Evolutionary conservation across 2,329 filamentous ascomycete species (phyloP), one percentile per base, ranked within the genome.

Genomic region (Ophiocordyceps camponoti-floridani): DNA sequence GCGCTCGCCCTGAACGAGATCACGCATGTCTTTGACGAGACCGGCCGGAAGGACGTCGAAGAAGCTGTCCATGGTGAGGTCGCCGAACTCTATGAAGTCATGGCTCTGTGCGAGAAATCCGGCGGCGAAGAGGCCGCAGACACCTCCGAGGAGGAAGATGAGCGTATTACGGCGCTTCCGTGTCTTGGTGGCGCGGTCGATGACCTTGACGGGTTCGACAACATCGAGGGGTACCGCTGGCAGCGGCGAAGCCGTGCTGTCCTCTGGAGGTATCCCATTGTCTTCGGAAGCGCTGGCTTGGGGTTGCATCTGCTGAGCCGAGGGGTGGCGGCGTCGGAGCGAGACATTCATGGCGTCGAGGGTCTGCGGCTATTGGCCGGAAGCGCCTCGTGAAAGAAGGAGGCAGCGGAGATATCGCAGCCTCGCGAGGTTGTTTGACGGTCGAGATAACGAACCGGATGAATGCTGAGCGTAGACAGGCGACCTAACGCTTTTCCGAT

Each of bases 91-190:
- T 50, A 95, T 88, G 49, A 96, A 72, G 56, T 95, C 87, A 62
- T 88, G 91, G 59, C 74, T 84, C 51, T 82, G 82, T 28, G 88
- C 89, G 53, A 98, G 91, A 62, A 94, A 87, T 28, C 87, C 81
- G 2, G 91, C 91, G 2, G 81, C 72, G n/a, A 94, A 66, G 46
- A 98, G 73, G 12, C 91, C 91, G 54, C 91, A 89, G n/a, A 98
- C 56, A 38, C 87, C 85, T 30, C 91, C 91, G 18, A 98, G 69
- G 10, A 81, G 66, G 62, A 98, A 96, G 27, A 95, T 83, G 56
- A 93, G 77, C 2, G 80, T 79, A 61, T 77, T 84, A 49, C 80
- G 77, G 52, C 84, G 76, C 64, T 89, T 93, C 50, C 75, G 74
- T 44, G 65, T 68, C 52, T 72, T 73, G 11, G 64, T 59, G 19